Base-by-base conservation (phyloP, 2,329 filamentous ascomycete genomes). In the Fusarium vanettenii region DNA sequence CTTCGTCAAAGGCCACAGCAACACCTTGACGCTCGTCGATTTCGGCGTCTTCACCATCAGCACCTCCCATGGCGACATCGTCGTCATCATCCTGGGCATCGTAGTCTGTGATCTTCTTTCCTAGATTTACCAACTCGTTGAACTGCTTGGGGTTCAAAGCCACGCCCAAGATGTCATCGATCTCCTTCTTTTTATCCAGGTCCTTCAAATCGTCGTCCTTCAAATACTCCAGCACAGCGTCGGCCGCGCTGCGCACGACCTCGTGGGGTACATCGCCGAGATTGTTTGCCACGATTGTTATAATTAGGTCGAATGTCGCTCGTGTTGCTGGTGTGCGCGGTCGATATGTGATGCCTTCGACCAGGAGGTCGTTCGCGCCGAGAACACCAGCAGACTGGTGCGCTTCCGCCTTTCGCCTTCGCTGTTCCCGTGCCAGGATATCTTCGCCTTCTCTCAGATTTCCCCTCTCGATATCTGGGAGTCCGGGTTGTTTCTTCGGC, bases 61-160 rank as follows among this genome's bases (percentile, higher is more conserved):
- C 89, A 31, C 91, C 89, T 67, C 90, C 92, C 78, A 92, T 92
- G 33, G 90, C 93, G 87, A 95, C 94, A 67, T 95, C 92, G 75
- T 98, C 96, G 73, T 98, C 95, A 35, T 98, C 97, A 75, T 98
- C 96, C 81, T 98, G 95, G 43, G 94, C 94, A 83, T 98, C 94
- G 83, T 98, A 99, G 82, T 99, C 97, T 60, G 97, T 99, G 73
- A 99, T 98, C 85, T 99, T 99, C 87, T 99, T 99, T 74, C 95
- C 95, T 50, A 99, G 86, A 81, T 98, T 99, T 65, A 98, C 92
- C 76, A 99, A 86, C 85, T 98, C 96, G 81, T 98, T 98, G 86
- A 98, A 99, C 82, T 98, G 93, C 81, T 98, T 97, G 1, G 94
- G 90, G 59, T 89, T 92, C 86, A 98, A 90, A 1, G 92, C 91